phyloP scores from a whole-genome alignment of 345 rosid genomes.

The Corymbia maculata region DNA sequence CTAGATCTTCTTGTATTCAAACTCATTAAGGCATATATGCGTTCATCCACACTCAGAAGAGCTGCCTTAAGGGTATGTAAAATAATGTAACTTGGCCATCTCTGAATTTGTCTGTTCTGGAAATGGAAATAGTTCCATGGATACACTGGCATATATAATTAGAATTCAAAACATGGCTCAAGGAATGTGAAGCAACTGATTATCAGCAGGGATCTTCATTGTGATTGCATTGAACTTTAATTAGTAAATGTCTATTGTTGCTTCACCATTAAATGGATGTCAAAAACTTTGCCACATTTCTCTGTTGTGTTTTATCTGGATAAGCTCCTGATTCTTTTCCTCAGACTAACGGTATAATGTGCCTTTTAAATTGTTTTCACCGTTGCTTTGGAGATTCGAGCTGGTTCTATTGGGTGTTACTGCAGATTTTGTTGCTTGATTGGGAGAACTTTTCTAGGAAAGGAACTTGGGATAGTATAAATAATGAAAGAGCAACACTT shows the following conservation, averaged over 20 bases:
- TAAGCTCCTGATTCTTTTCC: neutral
- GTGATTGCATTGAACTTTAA: neutral
- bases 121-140: neutral
- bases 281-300: neutral
- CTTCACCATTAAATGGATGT: neutral
- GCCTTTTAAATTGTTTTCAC: neutral
- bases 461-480: neutral
- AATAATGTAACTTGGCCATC: neutral
- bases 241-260: neutral
- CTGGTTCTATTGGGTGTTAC: neutral
- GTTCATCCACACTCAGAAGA: constrained; percentile 87
- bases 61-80: constrained; percentile 81
- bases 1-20: constrained; percentile 68
- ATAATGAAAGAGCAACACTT: neutral
- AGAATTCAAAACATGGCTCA: neutral
- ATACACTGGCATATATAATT: neutral
- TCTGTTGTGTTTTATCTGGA: neutral
- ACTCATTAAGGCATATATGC: constrained; percentile 77
- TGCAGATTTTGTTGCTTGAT: neutral
- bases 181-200: neutral
- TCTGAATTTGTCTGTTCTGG: neutral
- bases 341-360: neutral
- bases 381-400: neutral
- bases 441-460: neutral
- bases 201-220: neutral